Percentiles rank a stretch among this genome's conserved stretches.
phyloP scores from a whole-genome alignment of 2,329 filamentous ascomycete genomes.

The Xylaria sp. region DNA sequence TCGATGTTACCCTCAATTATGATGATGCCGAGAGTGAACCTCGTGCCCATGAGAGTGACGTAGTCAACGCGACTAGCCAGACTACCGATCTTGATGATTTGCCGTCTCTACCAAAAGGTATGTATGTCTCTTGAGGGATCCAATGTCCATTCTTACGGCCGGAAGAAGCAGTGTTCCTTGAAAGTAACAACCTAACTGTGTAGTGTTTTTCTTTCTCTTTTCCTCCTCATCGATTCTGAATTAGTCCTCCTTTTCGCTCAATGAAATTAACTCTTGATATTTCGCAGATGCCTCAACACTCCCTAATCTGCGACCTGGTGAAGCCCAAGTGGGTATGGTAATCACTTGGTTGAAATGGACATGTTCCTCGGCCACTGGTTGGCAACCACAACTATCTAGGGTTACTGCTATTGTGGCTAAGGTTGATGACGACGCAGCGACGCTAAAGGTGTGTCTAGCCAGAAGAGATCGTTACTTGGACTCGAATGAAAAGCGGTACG shows the following conservation, averaged over 20 bases:
- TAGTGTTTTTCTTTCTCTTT: background rate
- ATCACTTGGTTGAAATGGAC: conserved; percentile 72
- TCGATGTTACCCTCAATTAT: conserved; percentile 50
- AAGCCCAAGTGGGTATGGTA: conserved; percentile 64
- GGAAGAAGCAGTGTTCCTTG: background rate
- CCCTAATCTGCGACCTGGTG: conserved; percentile 52
- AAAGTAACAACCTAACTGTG: too few relatives aligned
- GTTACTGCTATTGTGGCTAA: conserved; percentile 72
- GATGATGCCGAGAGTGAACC: conserved; percentile 44
- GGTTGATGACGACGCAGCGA: conserved; percentile 55
- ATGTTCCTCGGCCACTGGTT: conserved; percentile 65
- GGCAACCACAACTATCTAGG: conserved; percentile 67
- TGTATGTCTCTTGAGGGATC: background rate
- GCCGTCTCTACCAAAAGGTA: conserved; percentile 64
- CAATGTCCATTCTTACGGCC: background rate
- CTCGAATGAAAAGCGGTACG: conserved; percentile 62
- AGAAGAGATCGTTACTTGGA: conserved; percentile 67
- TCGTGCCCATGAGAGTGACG: conserved; percentile 36
- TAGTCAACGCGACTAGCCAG: conserved; percentile 48
- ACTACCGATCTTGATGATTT: conserved; percentile 64
- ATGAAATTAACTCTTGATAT: conserved; percentile 15
- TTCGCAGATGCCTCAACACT: conserved; percentile 51
- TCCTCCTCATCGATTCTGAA: background rate
- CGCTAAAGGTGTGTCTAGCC: conserved; percentile 69
- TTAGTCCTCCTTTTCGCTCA: background rate